Evolutionary conservation across 2,329 filamentous ascomycete genomes (phyloP), one percentile per base, ranked within the genome.

Genomic region (Aaosphaeria arxii): DNA sequence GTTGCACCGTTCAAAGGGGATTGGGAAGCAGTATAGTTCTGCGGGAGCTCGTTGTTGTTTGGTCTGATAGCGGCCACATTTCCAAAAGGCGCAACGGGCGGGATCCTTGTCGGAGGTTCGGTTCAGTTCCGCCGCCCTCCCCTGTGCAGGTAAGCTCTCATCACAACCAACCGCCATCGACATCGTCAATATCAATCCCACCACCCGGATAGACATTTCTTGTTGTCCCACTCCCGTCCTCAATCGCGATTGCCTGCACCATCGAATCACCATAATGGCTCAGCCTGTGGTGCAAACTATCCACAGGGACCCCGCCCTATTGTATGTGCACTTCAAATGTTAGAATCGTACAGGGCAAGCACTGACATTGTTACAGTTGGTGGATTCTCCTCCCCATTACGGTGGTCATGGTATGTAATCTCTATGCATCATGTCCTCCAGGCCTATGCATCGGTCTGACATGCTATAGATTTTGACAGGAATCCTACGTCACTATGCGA

Each of bases 321-420:
- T 99, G 94, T 97, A 78, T 69, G 89, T 73, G 45, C 13, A 13
- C 40, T 30, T n/a, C 17, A 24, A 7, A 17, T 11, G 39, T 28
- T 13, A 24, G 29, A 39, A 35, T 31, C 29, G 24, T 45, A 47
- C 7, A 24, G 17, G 17, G 17, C 17, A 24, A 41, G 24, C 36
- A 54, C 63, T 70, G 45, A 70, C 46, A 53, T 47, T 46, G 46
- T 17, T 51, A 46, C 64, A 99, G 94, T 77, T 97, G 96, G 80
- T 99, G 94, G 94, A 99, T 99, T 74, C 81, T 99, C 51, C 86
- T 96, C 55, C 94, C 94, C 53, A 99, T 99, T 71, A 96, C 92
- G 42, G 81, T 96, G 62, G 94, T 99, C 68, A 99, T 99, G 95
- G 86, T 89, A 76, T 48, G 66, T 32, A 36, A 42, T 36, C 31